These are phyloP conservation scores for Collybia sp. DNA, from an alignment of 768 basidiomycete species.

Conservation along the genomic window DNA sequence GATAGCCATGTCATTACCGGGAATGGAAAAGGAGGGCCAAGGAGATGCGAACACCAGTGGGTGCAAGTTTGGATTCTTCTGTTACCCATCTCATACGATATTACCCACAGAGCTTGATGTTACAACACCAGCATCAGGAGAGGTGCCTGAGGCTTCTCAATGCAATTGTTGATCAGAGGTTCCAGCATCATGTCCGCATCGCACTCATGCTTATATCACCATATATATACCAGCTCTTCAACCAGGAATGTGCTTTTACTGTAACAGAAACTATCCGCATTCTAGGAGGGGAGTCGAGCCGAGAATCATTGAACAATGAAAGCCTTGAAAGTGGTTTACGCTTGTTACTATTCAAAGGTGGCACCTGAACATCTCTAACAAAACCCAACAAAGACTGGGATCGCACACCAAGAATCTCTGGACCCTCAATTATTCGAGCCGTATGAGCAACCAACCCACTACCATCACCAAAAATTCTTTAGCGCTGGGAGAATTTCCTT, in stretches of 20 bases:
- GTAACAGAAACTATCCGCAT: background rate
- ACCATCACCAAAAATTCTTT: too few relatives aligned
- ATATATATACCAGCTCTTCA: conserved; percentile 8
- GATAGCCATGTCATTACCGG: conserved; percentile 96
- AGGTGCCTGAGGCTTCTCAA: conserved; percentile 82
- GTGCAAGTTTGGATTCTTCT: conserved; percentile 13
- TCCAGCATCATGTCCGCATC: conserved; percentile 1
- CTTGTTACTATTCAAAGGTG: too few relatives aligned
- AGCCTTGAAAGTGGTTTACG: too few relatives aligned
- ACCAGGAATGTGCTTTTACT: background rate
- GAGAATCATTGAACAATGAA: background rate
- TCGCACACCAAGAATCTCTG: too few relatives aligned
- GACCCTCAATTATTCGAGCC: too few relatives aligned
- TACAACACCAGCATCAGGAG: conserved; percentile 58
- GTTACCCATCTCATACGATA: conserved; percentile 4
- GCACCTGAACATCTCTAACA: too few relatives aligned
- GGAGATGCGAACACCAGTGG: conserved; percentile 52
- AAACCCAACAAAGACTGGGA: too few relatives aligned
- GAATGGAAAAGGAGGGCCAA: conserved; percentile 83
- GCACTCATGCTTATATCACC: conserved; percentile 8
- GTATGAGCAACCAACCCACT: too few relatives aligned
- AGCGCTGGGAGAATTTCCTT: too few relatives aligned
- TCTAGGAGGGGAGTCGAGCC: background rate
- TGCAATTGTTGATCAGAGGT: conserved; percentile 63
- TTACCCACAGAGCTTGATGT: conserved; percentile 80